Conservation (phyloP, 768 basidiomycete genomes). For the Cystofilobasidium capitatum region DNA sequence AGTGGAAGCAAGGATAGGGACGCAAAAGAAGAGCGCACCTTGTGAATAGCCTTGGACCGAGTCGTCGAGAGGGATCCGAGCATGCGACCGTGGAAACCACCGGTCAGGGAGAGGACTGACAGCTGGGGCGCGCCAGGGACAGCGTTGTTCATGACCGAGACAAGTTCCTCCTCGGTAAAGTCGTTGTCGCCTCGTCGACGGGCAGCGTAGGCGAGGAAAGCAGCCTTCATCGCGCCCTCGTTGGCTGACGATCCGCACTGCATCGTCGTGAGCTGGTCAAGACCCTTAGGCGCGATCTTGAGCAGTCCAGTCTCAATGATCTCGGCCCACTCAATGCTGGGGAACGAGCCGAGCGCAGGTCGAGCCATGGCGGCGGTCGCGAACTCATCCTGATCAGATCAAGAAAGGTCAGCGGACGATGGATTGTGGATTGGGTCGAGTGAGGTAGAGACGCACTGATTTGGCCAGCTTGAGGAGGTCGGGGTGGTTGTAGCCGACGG, state of each 20-base stretch:
- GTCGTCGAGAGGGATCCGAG: constrained; percentile 42
- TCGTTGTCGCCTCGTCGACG: constrained; percentile 33
- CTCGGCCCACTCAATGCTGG: constrained; percentile 36
- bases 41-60: constrained; percentile 43
- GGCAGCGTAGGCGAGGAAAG: constrained; percentile 39
- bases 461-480: constrained; percentile 35
- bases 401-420: neutral
- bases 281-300: constrained; percentile 39
- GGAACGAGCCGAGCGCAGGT: constrained; percentile 43
- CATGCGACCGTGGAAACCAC: constrained; percentile 43
- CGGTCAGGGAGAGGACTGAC: constrained; percentile 40
- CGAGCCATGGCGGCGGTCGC: constrained; percentile 40
- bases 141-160: constrained; percentile 39
- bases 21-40: constrained; percentile 30
- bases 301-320: constrained; percentile 38
- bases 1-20: neutral
- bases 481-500: constrained; percentile 40
- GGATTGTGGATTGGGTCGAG: neutral
- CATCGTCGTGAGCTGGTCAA: constrained; percentile 40
- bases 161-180: constrained; percentile 39
- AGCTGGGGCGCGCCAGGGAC: constrained; percentile 41
- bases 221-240: constrained; percentile 31
- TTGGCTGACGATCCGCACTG: constrained; percentile 36
- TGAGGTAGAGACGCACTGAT: constrained; percentile 28
- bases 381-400: constrained; percentile 32